phyloP scores from a whole-genome alignment of 148 eudicot species.

The Cornus florida region DNA sequence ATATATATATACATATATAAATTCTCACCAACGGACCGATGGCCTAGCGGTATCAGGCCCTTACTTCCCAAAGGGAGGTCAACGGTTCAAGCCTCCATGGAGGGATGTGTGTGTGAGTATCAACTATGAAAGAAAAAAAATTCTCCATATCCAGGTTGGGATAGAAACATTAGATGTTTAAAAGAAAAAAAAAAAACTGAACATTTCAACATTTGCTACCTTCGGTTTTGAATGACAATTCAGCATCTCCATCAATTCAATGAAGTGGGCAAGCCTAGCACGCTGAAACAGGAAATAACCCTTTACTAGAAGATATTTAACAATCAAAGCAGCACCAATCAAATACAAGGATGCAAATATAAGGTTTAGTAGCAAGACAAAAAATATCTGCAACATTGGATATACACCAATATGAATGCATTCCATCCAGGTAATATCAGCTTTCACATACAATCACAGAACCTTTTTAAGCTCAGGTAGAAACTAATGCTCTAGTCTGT shows the following conservation, averaged over 20 bases:
- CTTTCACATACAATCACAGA: neutral
- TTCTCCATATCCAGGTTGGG: neutral
- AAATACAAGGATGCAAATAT: neutral
- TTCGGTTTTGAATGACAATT: constrained; percentile 81
- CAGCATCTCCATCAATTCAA: constrained; percentile 93
- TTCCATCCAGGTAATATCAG: neutral
- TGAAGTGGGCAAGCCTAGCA: constrained; percentile 74
- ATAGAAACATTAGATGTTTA: neutral
- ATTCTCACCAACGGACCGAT: no score
- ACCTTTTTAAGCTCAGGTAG: neutral
- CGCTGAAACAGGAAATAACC: constrained; percentile 53
- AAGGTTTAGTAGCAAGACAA: neutral
- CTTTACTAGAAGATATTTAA: neutral
- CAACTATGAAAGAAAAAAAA: neutral
- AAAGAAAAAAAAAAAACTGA: neutral
- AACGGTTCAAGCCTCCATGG: no score
- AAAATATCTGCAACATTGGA: neutral
- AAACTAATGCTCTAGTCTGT: neutral
- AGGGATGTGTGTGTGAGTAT: no score
- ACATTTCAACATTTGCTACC: constrained; percentile 34
- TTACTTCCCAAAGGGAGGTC: no score
- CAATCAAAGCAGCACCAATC: neutral
- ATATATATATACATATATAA: no score
- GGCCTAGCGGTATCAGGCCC: no score
- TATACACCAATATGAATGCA: neutral